These are phyloP conservation scores for Coffea humblotiana DNA, from an alignment of 305 asterid genomes.

Conservation along the genomic window DNA sequence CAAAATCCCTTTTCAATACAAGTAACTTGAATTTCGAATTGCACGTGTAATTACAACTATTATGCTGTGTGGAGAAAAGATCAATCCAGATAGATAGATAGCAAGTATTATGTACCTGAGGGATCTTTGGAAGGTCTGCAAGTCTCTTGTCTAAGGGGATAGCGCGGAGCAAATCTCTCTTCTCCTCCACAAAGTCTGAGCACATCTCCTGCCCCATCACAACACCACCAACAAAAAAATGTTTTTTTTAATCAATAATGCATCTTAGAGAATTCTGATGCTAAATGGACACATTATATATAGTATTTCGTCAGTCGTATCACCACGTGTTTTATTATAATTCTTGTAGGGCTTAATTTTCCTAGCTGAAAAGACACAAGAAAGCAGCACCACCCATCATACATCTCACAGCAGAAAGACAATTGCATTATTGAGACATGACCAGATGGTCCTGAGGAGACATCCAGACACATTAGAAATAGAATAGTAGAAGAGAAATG, in stretches of 20 bases:
- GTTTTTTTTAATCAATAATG: not conserved
- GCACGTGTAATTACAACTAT: not conserved
- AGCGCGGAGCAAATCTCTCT: constrained; percentile 57
- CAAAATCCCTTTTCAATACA: too few species aligned
- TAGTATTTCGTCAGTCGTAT: too few species aligned
- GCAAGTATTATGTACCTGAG: constrained; percentile 44
- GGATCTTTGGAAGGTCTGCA: constrained; percentile 58
- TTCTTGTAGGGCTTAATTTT: not conserved
- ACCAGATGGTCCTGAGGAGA: too few species aligned
- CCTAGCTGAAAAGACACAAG: not conserved
- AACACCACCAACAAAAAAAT: not conserved
- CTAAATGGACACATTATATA: not conserved
- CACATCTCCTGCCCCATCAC: constrained; percentile 58
- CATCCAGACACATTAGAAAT: too few species aligned
- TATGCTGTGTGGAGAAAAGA: not conserved
- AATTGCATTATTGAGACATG: not conserved
- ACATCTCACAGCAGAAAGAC: constrained; percentile 2
- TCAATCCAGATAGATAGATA: constrained; percentile 17
- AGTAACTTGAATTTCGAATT: not conserved
- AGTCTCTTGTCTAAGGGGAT: constrained; percentile 46
- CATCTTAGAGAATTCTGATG: not conserved
- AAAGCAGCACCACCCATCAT: too few species aligned
- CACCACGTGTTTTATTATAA: not conserved
- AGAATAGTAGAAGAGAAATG: too few species aligned
- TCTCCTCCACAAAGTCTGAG: constrained; percentile 47